Evolutionary conservation across 2,329 filamentous ascomycete genomes (phyloP).

Genomic region (Celoporthe dispersa): DNA sequence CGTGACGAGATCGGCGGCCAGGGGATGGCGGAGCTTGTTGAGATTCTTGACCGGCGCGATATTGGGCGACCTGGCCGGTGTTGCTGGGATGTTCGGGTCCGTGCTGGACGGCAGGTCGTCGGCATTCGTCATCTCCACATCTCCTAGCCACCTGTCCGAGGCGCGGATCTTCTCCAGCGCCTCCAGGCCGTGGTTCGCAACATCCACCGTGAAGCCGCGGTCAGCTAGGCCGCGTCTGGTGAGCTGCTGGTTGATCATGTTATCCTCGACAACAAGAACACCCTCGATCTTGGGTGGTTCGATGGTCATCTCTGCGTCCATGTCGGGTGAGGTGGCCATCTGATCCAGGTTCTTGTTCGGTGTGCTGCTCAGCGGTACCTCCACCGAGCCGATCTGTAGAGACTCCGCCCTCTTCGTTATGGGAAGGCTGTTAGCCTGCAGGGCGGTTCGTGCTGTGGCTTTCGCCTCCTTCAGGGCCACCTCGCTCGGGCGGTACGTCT

Average conservation of each 20-base stretch:
- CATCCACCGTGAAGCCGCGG: conserved; percentile 54
- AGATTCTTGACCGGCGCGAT: neutral
- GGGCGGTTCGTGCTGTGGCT: conserved; percentile 41
- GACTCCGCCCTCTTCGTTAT: conserved; percentile 30
- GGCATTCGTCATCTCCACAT: conserved; percentile 6
- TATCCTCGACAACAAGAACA: conserved; percentile 64
- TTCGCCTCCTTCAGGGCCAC: conserved; percentile 47
- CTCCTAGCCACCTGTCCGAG: conserved; percentile 35
- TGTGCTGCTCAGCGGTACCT: conserved; percentile 28
- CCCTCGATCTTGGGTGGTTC: conserved; percentile 41
- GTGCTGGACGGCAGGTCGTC: neutral
- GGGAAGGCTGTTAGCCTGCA: conserved; percentile 34
- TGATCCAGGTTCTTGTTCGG: conserved; percentile 19
- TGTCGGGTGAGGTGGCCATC: conserved; percentile 10
- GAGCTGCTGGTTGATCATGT: conserved; percentile 63
- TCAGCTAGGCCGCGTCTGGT: conserved; percentile 55
- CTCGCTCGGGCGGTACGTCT: conserved; percentile 53
- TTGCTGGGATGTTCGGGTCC: conserved; percentile 7
- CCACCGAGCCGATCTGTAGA: conserved; percentile 28
- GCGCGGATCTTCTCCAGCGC: conserved; percentile 44
- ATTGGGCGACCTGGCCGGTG: conserved; percentile 12
- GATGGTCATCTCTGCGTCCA: conserved; percentile 13
- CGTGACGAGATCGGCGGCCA: conserved; percentile 14
- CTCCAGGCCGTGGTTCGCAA: conserved; percentile 51
- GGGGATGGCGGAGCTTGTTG: neutral